These are phyloP conservation scores for Rubia peregrina DNA, from an alignment of 305 asterid genomes.

Conservation along the genomic window DNA sequence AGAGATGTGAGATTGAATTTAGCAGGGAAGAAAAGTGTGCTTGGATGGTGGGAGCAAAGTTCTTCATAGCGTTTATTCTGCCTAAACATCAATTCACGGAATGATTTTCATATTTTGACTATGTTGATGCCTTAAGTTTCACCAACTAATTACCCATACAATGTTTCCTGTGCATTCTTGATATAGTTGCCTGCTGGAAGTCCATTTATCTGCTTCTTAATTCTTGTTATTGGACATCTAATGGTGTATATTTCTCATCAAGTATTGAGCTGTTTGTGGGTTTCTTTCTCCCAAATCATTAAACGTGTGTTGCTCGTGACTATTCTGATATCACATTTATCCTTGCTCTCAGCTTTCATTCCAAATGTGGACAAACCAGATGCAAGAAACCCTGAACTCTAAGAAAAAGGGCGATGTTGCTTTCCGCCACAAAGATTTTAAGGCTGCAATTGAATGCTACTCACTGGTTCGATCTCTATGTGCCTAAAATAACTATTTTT, in stretches of 20 bases:
- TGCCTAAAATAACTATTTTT: neutral
- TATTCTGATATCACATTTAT: neutral
- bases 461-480: slow-evolving; percentile 32
- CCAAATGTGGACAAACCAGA: slow-evolving; percentile 70
- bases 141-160: neutral
- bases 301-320: neutral
- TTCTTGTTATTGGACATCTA: neutral
- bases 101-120: neutral
- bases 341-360: slow-evolving; percentile 35
- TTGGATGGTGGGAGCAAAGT: neutral
- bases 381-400: slow-evolving; percentile 56
- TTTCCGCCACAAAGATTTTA: slow-evolving; percentile 53
- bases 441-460: slow-evolving; percentile 45
- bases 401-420: slow-evolving; percentile 58
- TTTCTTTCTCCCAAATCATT: neutral
- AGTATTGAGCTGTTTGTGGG: neutral
- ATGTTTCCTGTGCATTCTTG: neutral
- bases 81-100: neutral
- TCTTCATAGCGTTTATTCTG: too few species aligned
- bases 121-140: neutral
- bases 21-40: neutral
- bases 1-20: neutral
- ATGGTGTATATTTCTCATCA: neutral
- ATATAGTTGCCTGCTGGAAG: neutral
- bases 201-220: neutral